Base-by-base conservation (phyloP, 495 filamentous ascomycete genomes). In the Aspergillus coremiiformis region DNA sequence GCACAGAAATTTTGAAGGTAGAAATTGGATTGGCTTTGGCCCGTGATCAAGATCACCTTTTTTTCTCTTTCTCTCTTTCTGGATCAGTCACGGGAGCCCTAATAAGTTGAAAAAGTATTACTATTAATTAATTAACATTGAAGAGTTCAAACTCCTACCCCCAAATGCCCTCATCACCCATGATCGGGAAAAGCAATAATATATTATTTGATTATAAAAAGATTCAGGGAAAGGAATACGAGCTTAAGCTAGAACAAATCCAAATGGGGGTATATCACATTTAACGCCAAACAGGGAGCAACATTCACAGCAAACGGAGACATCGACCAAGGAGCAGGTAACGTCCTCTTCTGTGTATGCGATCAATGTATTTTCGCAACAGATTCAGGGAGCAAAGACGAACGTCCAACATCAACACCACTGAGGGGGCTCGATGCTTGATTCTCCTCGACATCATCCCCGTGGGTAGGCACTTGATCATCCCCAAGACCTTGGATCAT, bases 201-300 rank as follows among this genome's bases (percentile, higher is more conserved):
- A 27, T 27, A 27, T 27, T 27, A 27, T 27, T 27, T 8, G 24
- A 27, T 27, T 30, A 4, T 30, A 9, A 30, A 30, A 30, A 12
- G 29, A 32, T 4, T 14, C 14, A 39, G 44, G 5, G 45, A 21
- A 51, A 41, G 37, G 20, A 24, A 50, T 15, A 41, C 12, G n/a
- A 35, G 2, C 17, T 9, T 12, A 48, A 49, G 39, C 15, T 27
- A 49, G 35, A 32, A 44, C 42, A 61, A 60, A 54, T 53, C 54
- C 55, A 62, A 59, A 60, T 56, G 66, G 64, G 70, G 71, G 71
- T 74, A 74, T 74, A 74, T 74, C 71, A 70, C 66, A 71, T 68
- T 52, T 61, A 73, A 74, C 69, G 69, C 69, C 71, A 61, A 55
- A 57, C 47, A 49, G 7, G 52, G 26, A 49, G 42, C 37, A 22